Percentiles rank a stretch among this genome's conserved stretches.
Conservation (phyloP, 169 alveolate genomes). For the Cryptosporidium sp. region DNA sequence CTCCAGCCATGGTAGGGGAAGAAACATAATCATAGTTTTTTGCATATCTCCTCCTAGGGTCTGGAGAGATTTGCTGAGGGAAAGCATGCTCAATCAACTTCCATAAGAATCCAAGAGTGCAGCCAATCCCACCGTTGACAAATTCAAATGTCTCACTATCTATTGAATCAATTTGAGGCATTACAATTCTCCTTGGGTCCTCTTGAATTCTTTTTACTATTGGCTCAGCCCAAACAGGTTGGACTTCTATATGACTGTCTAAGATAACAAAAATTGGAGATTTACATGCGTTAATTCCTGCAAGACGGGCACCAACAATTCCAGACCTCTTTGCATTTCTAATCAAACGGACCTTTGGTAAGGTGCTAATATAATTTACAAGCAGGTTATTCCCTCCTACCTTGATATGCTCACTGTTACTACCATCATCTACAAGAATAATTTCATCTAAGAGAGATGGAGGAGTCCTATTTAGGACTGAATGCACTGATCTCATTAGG, state of each 20-base stretch:
- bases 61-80: constrained; percentile 60
- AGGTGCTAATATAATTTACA: constrained; percentile 68
- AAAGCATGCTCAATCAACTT: constrained; percentile 81
- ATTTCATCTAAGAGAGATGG: constrained; percentile 80
- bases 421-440: constrained; percentile 81
- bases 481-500: constrained; percentile 81
- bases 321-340: constrained; percentile 79
- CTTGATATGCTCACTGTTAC: constrained; percentile 56
- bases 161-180: constrained; percentile 83
- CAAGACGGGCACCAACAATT: constrained; percentile 83
- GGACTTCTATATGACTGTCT: constrained; percentile 83
- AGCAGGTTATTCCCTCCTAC: constrained; percentile 55
- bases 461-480: constrained; percentile 80
- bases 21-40: constrained; percentile 76
- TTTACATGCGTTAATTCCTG: constrained; percentile 77
- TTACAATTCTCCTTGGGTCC: constrained; percentile 78
- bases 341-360: constrained; percentile 78
- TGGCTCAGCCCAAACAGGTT: constrained; percentile 83
- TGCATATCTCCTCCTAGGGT: constrained; percentile 62
- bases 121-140: constrained; percentile 83
- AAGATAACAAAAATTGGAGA: constrained; percentile 80
- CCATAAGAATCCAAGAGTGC: constrained; percentile 82
- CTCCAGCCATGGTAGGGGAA: constrained; percentile 85
- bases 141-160: constrained; percentile 80
- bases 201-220: constrained; percentile 78